Evolutionary conservation across 1,284 basidiomycete genomes (phyloP).

Genomic region (Fomes fomentarius): DNA sequence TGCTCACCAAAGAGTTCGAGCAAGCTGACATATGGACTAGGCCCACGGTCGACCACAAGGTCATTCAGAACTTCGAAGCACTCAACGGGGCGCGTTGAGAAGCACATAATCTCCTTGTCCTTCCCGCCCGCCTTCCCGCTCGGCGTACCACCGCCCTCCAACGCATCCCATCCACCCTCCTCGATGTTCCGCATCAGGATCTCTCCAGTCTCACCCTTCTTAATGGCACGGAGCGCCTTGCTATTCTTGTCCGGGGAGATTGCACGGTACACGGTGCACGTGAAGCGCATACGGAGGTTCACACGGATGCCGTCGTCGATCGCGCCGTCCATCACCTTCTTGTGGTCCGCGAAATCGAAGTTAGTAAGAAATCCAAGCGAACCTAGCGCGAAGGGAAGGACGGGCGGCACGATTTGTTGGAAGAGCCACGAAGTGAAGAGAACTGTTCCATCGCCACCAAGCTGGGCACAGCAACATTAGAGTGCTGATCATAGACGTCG

Average conservation of each 20-base stretch:
- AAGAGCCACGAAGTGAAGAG: slow-evolving; percentile 99
- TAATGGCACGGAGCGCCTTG: slow-evolving; percentile 80
- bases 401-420: slow-evolving; percentile 96
- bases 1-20: slow-evolving; percentile 93
- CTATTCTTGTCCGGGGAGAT: slow-evolving; percentile 68
- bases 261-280: slow-evolving; percentile 96
- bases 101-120: slow-evolving; percentile 99
- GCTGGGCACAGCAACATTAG: slow-evolving; percentile 44
- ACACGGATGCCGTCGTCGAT: slow-evolving; percentile 95
- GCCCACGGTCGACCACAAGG: slow-evolving; percentile 96
- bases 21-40: slow-evolving; percentile 96
- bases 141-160: slow-evolving; percentile 69
- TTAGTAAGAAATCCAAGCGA: slow-evolving; percentile 98
- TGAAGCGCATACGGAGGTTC: slow-evolving; percentile 98
- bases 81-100: slow-evolving; percentile 93
- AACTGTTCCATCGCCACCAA: slow-evolving; percentile 98
- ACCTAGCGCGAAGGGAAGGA: slow-evolving; percentile 97
- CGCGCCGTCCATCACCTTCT: slow-evolving; percentile 86
- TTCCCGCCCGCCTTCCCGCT: slow-evolving; percentile 54
- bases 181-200: slow-evolving; percentile 93
- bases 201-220: slow-evolving; percentile 90
- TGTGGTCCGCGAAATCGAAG: slow-evolving; percentile 93
- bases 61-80: slow-evolving; percentile 99
- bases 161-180: slow-evolving; percentile 90
- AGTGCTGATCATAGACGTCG: not conserved